These are phyloP conservation scores for Gnomoniopsis smithogilvyi DNA, from an alignment of 2,329 filamentous ascomycete genomes.

Conservation along the genomic window DNA sequence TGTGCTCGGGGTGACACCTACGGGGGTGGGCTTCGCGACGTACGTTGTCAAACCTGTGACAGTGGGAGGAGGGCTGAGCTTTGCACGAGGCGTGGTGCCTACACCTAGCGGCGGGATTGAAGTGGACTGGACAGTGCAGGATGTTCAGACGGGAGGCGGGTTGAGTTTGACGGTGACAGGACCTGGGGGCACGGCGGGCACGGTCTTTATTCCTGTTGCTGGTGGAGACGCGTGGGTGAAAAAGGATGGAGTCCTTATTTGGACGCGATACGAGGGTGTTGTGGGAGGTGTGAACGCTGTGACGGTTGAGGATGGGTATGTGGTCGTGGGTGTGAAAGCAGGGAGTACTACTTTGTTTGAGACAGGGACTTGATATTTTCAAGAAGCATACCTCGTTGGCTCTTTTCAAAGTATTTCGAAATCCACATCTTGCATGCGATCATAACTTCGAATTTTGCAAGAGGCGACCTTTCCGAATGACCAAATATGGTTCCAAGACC, in stretches of 20 bases:
- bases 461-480: no score
- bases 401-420: no score
- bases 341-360: not conserved
- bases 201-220: conserved; percentile 23
- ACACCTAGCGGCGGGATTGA: conserved; percentile 36
- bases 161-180: conserved; percentile 29
- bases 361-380: not conserved
- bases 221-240: conserved; percentile 15
- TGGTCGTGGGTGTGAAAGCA: not conserved
- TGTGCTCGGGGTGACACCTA: conserved; percentile 44
- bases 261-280: conserved; percentile 3
- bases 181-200: conserved; percentile 29
- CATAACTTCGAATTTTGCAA: no score
- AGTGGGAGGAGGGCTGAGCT: conserved; percentile 32
- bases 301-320: not conserved
- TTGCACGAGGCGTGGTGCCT: conserved; percentile 41
- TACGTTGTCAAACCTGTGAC: conserved; percentile 38
- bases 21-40: conserved; percentile 38
- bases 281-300: not conserved
- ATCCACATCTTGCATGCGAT: no score
- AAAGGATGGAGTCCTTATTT: conserved; percentile 21
- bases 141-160: conserved; percentile 9
- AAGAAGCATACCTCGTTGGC: no score
- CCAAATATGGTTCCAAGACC: no score
- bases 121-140: conserved; percentile 34